A percentile compares a stretch with the other conserved stretches of the same genome.
Evolutionary conservation across 768 basidiomycete species (phyloP).

Genomic region (Russula griseocarnosa): DNA sequence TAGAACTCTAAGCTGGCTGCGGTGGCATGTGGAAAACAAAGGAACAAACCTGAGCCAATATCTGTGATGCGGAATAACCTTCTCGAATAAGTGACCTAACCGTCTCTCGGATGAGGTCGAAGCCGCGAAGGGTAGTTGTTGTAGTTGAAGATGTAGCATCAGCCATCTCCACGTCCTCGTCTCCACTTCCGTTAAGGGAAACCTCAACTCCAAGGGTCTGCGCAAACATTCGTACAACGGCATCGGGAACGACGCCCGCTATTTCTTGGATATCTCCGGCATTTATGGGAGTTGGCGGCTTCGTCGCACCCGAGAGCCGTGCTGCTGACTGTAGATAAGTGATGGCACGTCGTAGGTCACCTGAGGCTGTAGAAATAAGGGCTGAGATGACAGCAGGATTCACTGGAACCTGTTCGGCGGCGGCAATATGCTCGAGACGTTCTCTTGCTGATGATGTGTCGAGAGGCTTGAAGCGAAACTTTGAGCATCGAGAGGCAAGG

Average conservation of each 20-base stretch:
- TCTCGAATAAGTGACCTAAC: conserved; percentile 78
- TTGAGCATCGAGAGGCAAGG: conserved; percentile 96
- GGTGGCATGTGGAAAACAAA: conserved; percentile 26
- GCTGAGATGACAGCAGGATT: conserved; percentile 57
- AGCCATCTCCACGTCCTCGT: conserved; percentile 49
- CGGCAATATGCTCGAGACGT: conserved; percentile 77
- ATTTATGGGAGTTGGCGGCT: conserved; percentile 70
- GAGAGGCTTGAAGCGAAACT: conserved; percentile 95
- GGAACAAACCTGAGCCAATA: conserved; percentile 73
- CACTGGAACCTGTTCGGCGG: conserved; percentile 63
- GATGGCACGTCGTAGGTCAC: conserved; percentile 94
- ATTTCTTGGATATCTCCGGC: conserved; percentile 89
- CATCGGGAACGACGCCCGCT: conserved; percentile 86
- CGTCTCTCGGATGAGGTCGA: conserved; percentile 59
- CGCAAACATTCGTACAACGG: conserved; percentile 66
- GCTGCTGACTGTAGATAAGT: conserved; percentile 97
- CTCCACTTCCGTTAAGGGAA: conserved; percentile 35
- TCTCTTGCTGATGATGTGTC: conserved; percentile 70
- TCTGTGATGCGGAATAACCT: conserved; percentile 89
- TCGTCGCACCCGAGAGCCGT: conserved; percentile 71
- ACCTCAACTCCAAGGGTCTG: conserved; percentile 68
- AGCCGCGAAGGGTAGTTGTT: conserved; percentile 40
- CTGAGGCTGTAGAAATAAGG: conserved; percentile 76
- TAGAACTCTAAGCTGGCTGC: conserved; percentile 28
- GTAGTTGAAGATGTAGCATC: conserved; percentile 25